Conservation (phyloP, 1,139 yeast species). For the Geotrichum reessii region DNA sequence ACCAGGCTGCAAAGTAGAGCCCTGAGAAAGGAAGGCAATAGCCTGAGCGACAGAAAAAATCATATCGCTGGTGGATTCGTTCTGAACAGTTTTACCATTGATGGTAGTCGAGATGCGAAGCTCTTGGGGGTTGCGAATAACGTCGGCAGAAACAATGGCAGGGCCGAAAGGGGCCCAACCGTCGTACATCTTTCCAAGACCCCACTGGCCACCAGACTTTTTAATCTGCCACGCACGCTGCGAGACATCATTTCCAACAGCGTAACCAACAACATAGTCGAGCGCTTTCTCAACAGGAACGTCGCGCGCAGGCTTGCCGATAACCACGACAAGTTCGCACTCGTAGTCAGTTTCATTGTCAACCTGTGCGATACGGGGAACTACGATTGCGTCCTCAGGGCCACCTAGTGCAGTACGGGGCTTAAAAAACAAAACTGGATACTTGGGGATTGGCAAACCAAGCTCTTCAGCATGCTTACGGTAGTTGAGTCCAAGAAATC, state of each 20-base stretch:
- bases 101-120: constrained; percentile 38
- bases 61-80: constrained; percentile 45
- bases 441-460: constrained; percentile 37
- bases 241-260: constrained; percentile 51
- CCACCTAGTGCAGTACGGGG: constrained; percentile 42
- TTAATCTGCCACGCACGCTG: constrained; percentile 49
- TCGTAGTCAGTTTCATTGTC: constrained; percentile 46
- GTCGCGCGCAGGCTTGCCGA: constrained; percentile 46
- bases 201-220: constrained; percentile 48
- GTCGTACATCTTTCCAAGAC: constrained; percentile 49
- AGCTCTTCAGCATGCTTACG: constrained; percentile 31
- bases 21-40: constrained; percentile 47
- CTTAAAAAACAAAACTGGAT: constrained; percentile 47
- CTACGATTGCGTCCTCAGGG: constrained; percentile 39
- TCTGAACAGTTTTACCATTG: constrained; percentile 45
- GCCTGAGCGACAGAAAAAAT: constrained; percentile 45
- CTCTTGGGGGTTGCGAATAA: constrained; percentile 33
- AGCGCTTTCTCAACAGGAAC: constrained; percentile 43
- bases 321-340: constrained; percentile 49
- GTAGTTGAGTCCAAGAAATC: constrained; percentile 37
- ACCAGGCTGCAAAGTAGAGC: constrained; percentile 47
- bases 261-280: constrained; percentile 47
- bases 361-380: constrained; percentile 43
- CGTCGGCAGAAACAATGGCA: constrained; percentile 41
- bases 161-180: constrained; percentile 54